A percentile compares a stretch with the other conserved stretches of the same genome.
Conservation (phyloP, 1,284 basidiomycete genomes). For the Austroboletus sp. region DNA sequence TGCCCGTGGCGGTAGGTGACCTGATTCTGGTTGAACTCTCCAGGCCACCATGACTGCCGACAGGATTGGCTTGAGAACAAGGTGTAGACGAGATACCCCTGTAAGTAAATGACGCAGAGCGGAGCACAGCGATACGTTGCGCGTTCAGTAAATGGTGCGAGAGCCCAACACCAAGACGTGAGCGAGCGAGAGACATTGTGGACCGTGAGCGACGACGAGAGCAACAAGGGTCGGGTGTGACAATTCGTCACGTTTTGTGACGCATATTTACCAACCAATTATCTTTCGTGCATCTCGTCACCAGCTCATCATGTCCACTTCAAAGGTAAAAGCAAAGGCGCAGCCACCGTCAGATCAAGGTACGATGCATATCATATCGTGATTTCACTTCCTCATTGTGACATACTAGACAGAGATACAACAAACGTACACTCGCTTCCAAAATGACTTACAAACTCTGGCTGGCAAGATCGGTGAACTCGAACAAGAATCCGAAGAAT, state of each 20-base stretch:
- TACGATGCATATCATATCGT: conserved; percentile 31
- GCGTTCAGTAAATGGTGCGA: conserved; percentile 27
- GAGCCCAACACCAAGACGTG: conserved; percentile 30
- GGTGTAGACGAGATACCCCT: conserved; percentile 33
- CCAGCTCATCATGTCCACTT: conserved; percentile 27
- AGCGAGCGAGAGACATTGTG: conserved; percentile 47
- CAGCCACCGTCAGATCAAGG: conserved; percentile 62
- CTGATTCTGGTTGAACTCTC: conserved; percentile 26
- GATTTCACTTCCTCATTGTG: conserved; percentile 29
- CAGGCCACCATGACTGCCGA: conserved; percentile 16
- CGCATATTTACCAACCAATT: conserved; percentile 43
- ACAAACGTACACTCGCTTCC: conserved; percentile 65
- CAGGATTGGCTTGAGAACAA: conserved; percentile 18
- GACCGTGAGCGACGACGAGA: conserved; percentile 20
- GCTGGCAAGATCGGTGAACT: conserved; percentile 90
- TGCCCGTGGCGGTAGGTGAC: conserved; percentile 37
- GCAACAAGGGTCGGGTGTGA: conserved; percentile 24
- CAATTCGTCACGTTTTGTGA: conserved; percentile 36
- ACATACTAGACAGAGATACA: conserved; percentile 66
- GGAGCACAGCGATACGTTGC: conserved; percentile 27
- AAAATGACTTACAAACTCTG: conserved; percentile 78
- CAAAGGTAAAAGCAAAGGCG: conserved; percentile 51
- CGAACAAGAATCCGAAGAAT: conserved; percentile 88
- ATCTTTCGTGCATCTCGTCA: conserved; percentile 37
- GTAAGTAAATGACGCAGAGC: conserved; percentile 38